Evolutionary conservation across 192 early-diverging fungal genomes (phyloP), one percentile per base, ranked within the genome.

Genomic region (Backusella circina): DNA sequence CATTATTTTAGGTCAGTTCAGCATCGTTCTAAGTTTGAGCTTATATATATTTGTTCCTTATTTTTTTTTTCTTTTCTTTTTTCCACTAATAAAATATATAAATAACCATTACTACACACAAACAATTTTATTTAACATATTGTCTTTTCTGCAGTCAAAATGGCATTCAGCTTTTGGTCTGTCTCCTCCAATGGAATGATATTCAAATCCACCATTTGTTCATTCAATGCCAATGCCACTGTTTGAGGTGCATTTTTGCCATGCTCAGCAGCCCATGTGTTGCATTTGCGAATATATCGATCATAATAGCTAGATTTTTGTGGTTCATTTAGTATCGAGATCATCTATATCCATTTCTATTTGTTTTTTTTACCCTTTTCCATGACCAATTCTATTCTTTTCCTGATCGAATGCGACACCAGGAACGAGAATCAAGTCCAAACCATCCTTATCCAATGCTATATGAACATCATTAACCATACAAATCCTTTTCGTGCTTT

Each of bases 401-500:
- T 76, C 74, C 3, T 54, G 50, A 67, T 91, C 90, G 79, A 91
- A 91, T 2, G 88, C 90, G 0, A 91, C 70, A 68, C 85, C 87
- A 12, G 90, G 90, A 54, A 90, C 84, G 66, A 91, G 78, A 50
- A 91, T 88, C 70, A 91, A 72, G 64, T 91, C 90, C 16, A 91
- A 72, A 2, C 86, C 86, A 57, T 74, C 80, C 6, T 76, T 79
- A 23, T 89, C 86, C 67, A 90, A 73, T 10, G 79, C 88, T 88
- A 79, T 41, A 9, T 13, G 21, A 44, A 66, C 30, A 39, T 21
- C 38, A 16, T 51, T n/a, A 36, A 28, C 1, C 2, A 16, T 6
- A 18, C 64, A n/a, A n/a, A n/a, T 0, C 50, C 26, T 28, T 16
- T 35, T n/a, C 31, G 44, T 61, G 18, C 51, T 76, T 80, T 39